Evolutionary conservation across 495 filamentous ascomycete species (phyloP).

Genomic region (Daldinia bambusicola): DNA sequence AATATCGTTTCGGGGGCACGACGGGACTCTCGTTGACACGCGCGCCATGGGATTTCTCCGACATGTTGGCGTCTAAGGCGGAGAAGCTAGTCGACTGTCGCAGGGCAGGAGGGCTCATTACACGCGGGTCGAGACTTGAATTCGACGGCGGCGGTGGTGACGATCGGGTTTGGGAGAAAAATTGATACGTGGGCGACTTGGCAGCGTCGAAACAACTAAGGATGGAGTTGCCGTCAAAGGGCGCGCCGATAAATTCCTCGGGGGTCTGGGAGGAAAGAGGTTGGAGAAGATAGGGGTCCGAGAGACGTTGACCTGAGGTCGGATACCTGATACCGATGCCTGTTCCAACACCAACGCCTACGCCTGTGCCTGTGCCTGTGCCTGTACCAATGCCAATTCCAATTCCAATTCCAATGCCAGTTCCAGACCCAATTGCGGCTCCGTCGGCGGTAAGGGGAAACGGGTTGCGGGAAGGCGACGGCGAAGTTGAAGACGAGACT

Average conservation of each 20-base stretch:
- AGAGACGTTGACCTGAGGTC: slow-evolving; percentile 53
- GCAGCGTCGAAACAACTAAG: slow-evolving; percentile 74
- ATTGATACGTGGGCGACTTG: slow-evolving; percentile 55
- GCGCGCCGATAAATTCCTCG: slow-evolving; percentile 76
- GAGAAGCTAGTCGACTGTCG: slow-evolving; percentile 87
- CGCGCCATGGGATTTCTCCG: slow-evolving; percentile 59
- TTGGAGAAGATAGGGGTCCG: slow-evolving; percentile 49
- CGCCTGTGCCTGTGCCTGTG: slow-evolving; percentile 26
- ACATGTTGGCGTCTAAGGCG: slow-evolving; percentile 60
- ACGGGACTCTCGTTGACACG: slow-evolving; percentile 67
- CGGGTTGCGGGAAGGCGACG: slow-evolving; percentile 25
- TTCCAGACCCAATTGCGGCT: slow-evolving; percentile 35
- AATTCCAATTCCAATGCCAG: slow-evolving; percentile 36
- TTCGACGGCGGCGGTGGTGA: slow-evolving; percentile 65
- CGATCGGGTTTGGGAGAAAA: slow-evolving; percentile 56
- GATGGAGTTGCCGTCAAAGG: slow-evolving; percentile 75
- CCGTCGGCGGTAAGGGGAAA: slow-evolving; percentile 36
- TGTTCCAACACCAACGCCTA: slow-evolving; percentile 19
- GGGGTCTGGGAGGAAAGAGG: slow-evolving; percentile 71
- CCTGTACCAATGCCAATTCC: neutral
- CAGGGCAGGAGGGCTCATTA: slow-evolving; percentile 69
- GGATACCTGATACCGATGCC: slow-evolving; percentile 50
- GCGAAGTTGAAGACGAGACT: slow-evolving; percentile 52
- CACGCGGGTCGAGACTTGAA: slow-evolving; percentile 66
- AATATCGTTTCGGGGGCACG: slow-evolving; percentile 78